A percentile compares a stretch with the other conserved stretches of the same genome.
phyloP scores from a whole-genome alignment of 768 basidiomycete species.

The Ramaria rubella region DNA sequence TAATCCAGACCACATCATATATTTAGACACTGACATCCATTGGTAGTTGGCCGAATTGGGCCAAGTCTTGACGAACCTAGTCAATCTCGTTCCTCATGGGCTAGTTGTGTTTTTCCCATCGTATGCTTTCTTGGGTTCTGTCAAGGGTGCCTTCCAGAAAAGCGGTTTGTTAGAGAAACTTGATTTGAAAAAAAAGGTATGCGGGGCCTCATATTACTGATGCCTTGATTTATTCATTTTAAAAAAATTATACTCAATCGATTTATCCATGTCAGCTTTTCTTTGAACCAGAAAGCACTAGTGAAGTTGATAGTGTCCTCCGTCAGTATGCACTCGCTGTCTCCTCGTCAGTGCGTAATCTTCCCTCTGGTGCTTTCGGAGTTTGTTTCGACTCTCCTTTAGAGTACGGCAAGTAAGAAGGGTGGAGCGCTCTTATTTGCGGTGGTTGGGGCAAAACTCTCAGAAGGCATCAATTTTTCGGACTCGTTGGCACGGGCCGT shows the following conservation, averaged over 20 bases:
- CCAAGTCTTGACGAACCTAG: constrained; percentile 73
- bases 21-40: constrained; percentile 2
- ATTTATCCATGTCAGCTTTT: constrained; percentile 53
- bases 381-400: constrained; percentile 5
- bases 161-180: constrained; percentile 59
- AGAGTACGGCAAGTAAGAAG: constrained; percentile 13
- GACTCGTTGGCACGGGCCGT: constrained; percentile 83
- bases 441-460: constrained; percentile 95
- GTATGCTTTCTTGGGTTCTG: constrained; percentile 69
- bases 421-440: constrained; percentile 81
- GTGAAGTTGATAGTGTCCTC: constrained; percentile 67
- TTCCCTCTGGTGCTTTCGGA: background rate
- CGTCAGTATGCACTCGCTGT: constrained; percentile 61
- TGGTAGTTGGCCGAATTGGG: constrained; percentile 74
- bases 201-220: constrained; percentile 10
- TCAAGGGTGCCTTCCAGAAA: constrained; percentile 59
- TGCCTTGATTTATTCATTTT: constrained; percentile 1
- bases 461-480: constrained; percentile 77
- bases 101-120: constrained; percentile 94
- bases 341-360: constrained; percentile 7
- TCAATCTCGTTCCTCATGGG: constrained; percentile 73
- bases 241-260: background rate
- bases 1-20: background rate
- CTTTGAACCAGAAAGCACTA: constrained; percentile 73
- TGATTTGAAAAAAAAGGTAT: constrained; percentile 65